phyloP scores from a whole-genome alignment of 495 filamentous ascomycete genomes.

The Entonaema liquescens region DNA sequence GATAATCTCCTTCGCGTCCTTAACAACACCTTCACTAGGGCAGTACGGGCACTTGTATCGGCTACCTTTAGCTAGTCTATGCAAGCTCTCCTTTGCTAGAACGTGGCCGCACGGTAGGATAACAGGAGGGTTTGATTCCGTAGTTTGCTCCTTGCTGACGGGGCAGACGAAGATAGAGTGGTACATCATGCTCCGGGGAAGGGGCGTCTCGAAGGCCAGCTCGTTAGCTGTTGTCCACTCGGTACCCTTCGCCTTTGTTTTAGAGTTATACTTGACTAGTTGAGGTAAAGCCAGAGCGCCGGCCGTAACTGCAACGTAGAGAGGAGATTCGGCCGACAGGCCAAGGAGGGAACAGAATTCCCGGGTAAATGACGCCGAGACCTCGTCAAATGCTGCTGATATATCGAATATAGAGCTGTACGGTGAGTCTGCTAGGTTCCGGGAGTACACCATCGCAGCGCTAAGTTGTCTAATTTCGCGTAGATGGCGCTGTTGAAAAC shows the following conservation, averaged over 20 bases:
- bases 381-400: slow-evolving; percentile 76
- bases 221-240: slow-evolving; percentile 95
- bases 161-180: slow-evolving; percentile 98
- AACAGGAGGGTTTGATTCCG: slow-evolving; percentile 93
- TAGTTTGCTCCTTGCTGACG: slow-evolving; percentile 94
- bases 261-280: slow-evolving; percentile 80
- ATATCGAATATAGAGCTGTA: slow-evolving; percentile 81
- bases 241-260: slow-evolving; percentile 85
- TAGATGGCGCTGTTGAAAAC: slow-evolving; percentile 68
- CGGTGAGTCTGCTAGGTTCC: slow-evolving; percentile 73
- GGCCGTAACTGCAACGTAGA: slow-evolving; percentile 90
- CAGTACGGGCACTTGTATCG: slow-evolving; percentile 98
- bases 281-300: slow-evolving; percentile 90
- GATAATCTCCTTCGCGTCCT: slow-evolving; percentile 78
- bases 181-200: slow-evolving; percentile 87
- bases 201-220: slow-evolving; percentile 89
- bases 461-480: slow-evolving; percentile 79
- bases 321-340: slow-evolving; percentile 84
- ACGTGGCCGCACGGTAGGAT: slow-evolving; percentile 98
- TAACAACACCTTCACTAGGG: slow-evolving; percentile 78
- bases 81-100: slow-evolving; percentile 82
- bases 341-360: slow-evolving; percentile 95
- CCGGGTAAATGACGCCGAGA: slow-evolving; percentile 82
- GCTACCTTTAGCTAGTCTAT: slow-evolving; percentile 76
- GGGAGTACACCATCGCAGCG: slow-evolving; percentile 77